phyloP scores from a whole-genome alignment of 148 eudicot genomes.

The Cornus suecica region DNA sequence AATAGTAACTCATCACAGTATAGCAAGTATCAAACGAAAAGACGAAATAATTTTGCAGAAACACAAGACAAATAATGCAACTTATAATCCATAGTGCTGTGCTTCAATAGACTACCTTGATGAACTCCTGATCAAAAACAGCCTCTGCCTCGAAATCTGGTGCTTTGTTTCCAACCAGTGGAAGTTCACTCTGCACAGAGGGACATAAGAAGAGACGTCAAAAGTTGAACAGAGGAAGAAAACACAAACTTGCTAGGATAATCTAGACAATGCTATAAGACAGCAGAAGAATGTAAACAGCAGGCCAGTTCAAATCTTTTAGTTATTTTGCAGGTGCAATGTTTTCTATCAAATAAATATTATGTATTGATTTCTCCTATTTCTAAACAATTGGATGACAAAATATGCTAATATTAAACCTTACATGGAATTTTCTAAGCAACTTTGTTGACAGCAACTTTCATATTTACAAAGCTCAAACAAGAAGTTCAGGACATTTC shows the following conservation, averaged over 20 bases:
- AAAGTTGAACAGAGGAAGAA: not conserved
- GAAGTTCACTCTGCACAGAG: constrained; percentile 52
- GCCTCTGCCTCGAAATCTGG: constrained; percentile 98
- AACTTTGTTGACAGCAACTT: no score
- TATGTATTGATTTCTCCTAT: not conserved
- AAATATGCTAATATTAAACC: no score
- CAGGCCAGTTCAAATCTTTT: not conserved
- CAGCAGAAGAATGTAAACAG: no score
- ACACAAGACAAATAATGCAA: not conserved
- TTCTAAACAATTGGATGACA: not conserved
- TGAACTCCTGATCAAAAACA: constrained; percentile 94
- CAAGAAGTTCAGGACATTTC: not conserved
- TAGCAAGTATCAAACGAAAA: not conserved
- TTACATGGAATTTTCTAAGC: no score
- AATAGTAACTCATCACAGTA: not conserved
- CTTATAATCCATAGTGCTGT: not conserved
- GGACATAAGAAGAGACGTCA: not conserved
- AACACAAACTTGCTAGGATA: not conserved
- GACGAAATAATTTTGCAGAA: not conserved
- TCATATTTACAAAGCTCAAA: no score
- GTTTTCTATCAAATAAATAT: not conserved
- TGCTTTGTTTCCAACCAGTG: constrained; percentile 84
- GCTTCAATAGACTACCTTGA: constrained; percentile 45
- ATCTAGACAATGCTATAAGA: no score
- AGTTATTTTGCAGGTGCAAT: not conserved